Percentiles rank a stretch among this genome's conserved stretches.
phyloP scores from a whole-genome alignment of 2,329 filamentous ascomycete genomes.

The Colletotrichum sansevieriae region DNA sequence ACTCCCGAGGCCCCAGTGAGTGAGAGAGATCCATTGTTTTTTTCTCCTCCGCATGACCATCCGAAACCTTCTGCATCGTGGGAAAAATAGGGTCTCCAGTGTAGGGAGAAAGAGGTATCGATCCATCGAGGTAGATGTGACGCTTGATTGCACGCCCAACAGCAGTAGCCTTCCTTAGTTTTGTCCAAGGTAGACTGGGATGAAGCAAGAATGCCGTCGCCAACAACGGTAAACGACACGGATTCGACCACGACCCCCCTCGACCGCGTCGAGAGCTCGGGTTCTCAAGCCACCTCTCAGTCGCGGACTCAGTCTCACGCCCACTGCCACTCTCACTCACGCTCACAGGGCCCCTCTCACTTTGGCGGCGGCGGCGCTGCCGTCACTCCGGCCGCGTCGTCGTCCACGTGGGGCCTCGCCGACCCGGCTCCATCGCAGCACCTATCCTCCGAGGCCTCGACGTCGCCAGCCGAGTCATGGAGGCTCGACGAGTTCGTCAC shows the following conservation, averaged over 20 bases:
- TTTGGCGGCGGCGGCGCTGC: constrained; percentile 4
- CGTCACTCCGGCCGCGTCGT: constrained; percentile 18
- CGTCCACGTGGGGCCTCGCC: constrained; percentile 22
- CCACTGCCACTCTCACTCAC: constrained; percentile 23
- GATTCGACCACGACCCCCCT: constrained; percentile 16
- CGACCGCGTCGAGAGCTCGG: constrained; percentile 21
- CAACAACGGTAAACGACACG: constrained; percentile 8
- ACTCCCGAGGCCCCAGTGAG: not conserved
- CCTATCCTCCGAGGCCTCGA: constrained; percentile 38
- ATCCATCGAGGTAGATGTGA: not conserved
- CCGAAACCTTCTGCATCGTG: constrained; percentile 26
- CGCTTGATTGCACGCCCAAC: not conserved
- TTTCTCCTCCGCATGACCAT: constrained; percentile 25
- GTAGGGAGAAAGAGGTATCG: not conserved
- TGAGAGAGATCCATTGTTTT: constrained; percentile 22
- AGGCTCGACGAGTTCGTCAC: constrained; percentile 52
- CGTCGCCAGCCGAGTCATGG: constrained; percentile 49
- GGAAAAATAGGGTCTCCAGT: not conserved
- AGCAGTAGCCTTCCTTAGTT: not conserved
- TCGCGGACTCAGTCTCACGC: constrained; percentile 2
- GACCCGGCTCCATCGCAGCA: constrained; percentile 35
- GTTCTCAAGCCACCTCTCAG: constrained; percentile 4
- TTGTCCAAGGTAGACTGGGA: not conserved
- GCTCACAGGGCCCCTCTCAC: constrained; percentile 12
- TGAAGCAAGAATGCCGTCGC: constrained; percentile 15